Evolutionary conservation across 495 filamentous ascomycete species (phyloP).

Genomic region (Chaetomidium leptoderma): DNA sequence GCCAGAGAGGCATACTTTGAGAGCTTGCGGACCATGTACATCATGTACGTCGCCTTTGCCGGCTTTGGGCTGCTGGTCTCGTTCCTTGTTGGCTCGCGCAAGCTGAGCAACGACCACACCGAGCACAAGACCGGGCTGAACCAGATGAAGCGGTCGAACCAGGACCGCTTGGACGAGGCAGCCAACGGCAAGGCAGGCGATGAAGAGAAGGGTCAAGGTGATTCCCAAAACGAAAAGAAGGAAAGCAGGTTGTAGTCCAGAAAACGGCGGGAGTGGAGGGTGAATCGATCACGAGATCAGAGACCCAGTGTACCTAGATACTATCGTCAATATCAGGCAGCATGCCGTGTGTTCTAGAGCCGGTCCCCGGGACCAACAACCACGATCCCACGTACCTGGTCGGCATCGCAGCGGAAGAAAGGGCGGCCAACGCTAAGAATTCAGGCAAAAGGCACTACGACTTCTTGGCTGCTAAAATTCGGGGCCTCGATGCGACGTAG

Average conservation of each 20-base stretch:
- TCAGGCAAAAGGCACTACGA: conserved; percentile 20
- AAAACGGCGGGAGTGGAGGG: neutral
- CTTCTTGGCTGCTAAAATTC: neutral
- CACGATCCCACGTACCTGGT: conserved; percentile 4
- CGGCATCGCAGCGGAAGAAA: neutral
- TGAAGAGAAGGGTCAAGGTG: conserved; percentile 21
- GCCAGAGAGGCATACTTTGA: conserved; percentile 54
- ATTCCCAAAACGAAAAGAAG: neutral
- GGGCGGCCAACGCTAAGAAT: conserved; percentile 1
- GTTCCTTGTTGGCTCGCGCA: conserved; percentile 51
- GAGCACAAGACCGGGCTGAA: conserved; percentile 61
- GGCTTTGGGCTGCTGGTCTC: conserved; percentile 52
- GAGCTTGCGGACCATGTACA: conserved; percentile 63
- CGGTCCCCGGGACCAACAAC: too few relatives aligned
- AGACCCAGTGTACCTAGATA: neutral
- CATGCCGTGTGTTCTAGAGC: neutral
- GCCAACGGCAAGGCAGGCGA: conserved; percentile 6
- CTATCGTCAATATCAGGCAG: neutral
- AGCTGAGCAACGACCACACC: conserved; percentile 56
- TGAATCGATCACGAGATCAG: neutral
- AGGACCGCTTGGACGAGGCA: neutral
- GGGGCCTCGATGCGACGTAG: too few relatives aligned
- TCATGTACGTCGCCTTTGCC: conserved; percentile 55
- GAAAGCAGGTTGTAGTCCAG: neutral
- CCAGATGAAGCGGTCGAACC: conserved; percentile 34